phyloP scores from a whole-genome alignment of 345 rosid genomes.

The Noccaea bulbosa region DNA sequence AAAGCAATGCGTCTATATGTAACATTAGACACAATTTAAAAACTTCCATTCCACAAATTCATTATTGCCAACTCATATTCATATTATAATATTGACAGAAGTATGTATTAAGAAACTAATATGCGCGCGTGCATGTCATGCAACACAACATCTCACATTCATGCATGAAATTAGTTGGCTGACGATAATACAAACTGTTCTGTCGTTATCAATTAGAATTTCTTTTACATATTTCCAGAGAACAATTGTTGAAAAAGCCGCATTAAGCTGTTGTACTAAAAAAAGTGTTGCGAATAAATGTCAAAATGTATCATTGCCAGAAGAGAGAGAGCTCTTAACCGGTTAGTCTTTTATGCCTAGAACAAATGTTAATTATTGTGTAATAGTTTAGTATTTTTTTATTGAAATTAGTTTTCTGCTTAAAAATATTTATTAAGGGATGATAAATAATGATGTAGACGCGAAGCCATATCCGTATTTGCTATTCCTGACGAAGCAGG shows the following conservation, averaged over 20 bases:
- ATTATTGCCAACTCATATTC: background rate
- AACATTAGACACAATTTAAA: no score
- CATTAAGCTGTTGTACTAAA: background rate
- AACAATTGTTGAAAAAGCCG: conserved; percentile 24
- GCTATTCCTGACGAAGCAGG: background rate
- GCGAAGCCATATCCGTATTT: conserved; percentile 17
- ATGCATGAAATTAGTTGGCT: conserved; percentile 21
- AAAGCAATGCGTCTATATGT: no score
- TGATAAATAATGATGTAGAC: conserved; percentile 26
- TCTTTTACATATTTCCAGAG: background rate
- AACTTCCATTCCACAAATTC: no score
- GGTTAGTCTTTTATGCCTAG: background rate
- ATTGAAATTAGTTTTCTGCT: background rate
- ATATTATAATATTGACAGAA: no score
- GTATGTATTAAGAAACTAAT: no score
- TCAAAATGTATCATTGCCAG: background rate
- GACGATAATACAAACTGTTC: background rate
- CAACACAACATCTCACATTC: conserved; percentile 10
- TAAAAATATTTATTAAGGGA: background rate
- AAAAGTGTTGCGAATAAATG: conserved; percentile 9
- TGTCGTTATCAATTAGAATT: background rate
- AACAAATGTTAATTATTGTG: background rate
- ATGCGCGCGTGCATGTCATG: background rate
- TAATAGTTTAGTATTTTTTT: background rate
- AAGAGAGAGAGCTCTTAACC: no score